Evolutionary conservation across 371 early-diverging fungal species (phyloP), one percentile per base, ranked within the genome.

Genomic region (Mortierella sp.): DNA sequence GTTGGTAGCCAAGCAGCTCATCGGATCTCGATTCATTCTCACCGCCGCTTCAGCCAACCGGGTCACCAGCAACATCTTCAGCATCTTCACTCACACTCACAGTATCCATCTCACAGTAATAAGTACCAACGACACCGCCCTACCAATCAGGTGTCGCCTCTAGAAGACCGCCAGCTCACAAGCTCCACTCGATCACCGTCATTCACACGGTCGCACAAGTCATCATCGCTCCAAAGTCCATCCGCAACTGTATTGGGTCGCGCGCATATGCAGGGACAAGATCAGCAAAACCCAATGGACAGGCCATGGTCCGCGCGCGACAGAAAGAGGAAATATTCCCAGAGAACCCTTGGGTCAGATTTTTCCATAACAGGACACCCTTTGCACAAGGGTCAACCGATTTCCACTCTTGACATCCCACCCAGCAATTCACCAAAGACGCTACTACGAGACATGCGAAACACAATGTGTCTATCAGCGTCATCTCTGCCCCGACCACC

Each of bases 1-100:
- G 56, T 63, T 8, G 64, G n/a, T 4, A 74, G 63, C 27, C 49
- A 64, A n/a, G 63, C 74, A 9, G 52, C 37, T 0, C 63, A 53
- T 55, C 68, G 57, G 2, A 43, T 21, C 8, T 12, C 52, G 3
- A 1, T 49, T 40, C 21, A 54, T 1, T 34, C 39, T 17, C 2
- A n/a, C 12, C 47, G 27, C 21, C 52, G 54, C 7, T 5, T 27
- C 14, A 46, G 48, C 37, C n/a, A n/a, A n/a, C n/a, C n/a, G 7
- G 24, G 21, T 10, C 61, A 31, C 21, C 19, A 2, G 17, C 44
- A 8, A 43, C 1, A 19, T 41, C 54, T 31, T 16, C 48, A 25
- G 46, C 31, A 45, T n/a, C 40, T n/a, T n/a, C n/a, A n/a, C n/a
- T n/a, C n/a, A n/a, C n/a, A n/a, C n/a, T n/a, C n/a, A n/a, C n/a